Base-by-base conservation (phyloP, 2,329 filamentous ascomycete genomes). In the Aureobasidium uvarum region DNA sequence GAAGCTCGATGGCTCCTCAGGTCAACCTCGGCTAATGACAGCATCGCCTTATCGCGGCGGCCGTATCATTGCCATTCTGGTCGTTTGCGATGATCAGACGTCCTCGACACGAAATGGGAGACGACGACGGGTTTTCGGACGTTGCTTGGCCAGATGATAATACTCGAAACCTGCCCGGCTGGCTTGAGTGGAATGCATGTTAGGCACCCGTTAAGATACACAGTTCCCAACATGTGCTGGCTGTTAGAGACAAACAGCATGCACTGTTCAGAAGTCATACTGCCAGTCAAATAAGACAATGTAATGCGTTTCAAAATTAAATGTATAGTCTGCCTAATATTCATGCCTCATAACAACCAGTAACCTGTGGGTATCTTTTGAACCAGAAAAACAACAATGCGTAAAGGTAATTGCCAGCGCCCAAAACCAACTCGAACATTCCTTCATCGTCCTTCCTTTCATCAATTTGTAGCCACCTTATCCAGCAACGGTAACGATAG, bases 361-460 rank as follows among this genome's bases (percentile, higher is more conserved):
- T 55, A 55, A 41, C 36, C 33, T 55, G 36, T 36, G 52, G 52
- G 52, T 55, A 55, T 55, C 52, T 41, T 41, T 55, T 8, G 5
- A 28, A 41, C 41, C 11, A 39, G 8, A 39, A 54, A 23, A 48
- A 28, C 10, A 28, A 48, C 18, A 5, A 16, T n/a, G 5, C 18
- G n/a, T 11, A 5, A 41, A 25, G 28, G 23, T 11, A 20, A 33
- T 20, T 0, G n/a, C 39, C 25, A 58, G 14, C 54, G 54, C 54
- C 54, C 7, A 13, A 41, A 2, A 3, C 8, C 3, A 16, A 45
- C 16, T 16, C 14, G 1, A 20, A 5, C 14, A 4, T 14, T 36
- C 10, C 1, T 36, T 1, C 4, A 14, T 4, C 41, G 7, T 55
- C 14, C n/a, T 28, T 18, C 14, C 6, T 5, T 11, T 8, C 36